These are phyloP conservation scores for Neckera pumila DNA, from an alignment of 225 moss, liverwort and hornwort species.

Conservation along the genomic window DNA sequence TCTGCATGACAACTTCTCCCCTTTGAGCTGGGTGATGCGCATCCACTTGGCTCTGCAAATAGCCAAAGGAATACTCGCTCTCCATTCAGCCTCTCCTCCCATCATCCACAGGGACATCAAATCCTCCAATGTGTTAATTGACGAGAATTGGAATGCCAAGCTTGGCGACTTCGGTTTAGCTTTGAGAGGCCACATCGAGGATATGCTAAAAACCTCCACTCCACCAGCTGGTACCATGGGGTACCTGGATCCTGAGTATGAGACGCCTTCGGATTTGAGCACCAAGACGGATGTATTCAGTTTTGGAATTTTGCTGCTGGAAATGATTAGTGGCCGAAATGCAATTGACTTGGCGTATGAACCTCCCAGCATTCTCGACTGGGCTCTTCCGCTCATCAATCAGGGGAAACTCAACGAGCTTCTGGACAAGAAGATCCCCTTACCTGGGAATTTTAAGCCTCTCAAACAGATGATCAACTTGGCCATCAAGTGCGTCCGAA, in stretches of 20 bases:
- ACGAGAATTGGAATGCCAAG: slow-evolving; percentile 58
- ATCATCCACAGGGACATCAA: slow-evolving; percentile 66
- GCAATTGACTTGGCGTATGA: slow-evolving; percentile 52
- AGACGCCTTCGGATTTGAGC: slow-evolving; percentile 47
- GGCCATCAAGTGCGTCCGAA: slow-evolving; percentile 49
- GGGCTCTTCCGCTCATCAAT: slow-evolving; percentile 59
- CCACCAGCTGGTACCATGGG: slow-evolving; percentile 66
- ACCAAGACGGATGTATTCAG: slow-evolving; percentile 66
- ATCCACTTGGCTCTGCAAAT: slow-evolving; percentile 44
- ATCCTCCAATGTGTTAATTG: slow-evolving; percentile 48
- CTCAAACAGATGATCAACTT: slow-evolving; percentile 41
- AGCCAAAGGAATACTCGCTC: slow-evolving; percentile 34
- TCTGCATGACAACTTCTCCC: slow-evolving; percentile 32
- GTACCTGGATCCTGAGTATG: slow-evolving; percentile 55
- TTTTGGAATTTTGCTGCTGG: slow-evolving; percentile 47
- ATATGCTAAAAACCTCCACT: slow-evolving; percentile 32
- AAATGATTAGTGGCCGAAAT: slow-evolving; percentile 49
- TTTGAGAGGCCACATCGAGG: slow-evolving; percentile 44
- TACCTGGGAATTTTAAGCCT: slow-evolving; percentile 27
- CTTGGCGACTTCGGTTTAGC: slow-evolving; percentile 62
- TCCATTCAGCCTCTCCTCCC: slow-evolving; percentile 50
- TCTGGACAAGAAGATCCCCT: slow-evolving; percentile 23
- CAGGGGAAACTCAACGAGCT: slow-evolving; percentile 25
- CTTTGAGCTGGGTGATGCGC: slow-evolving; percentile 48
- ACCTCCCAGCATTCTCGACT: slow-evolving; percentile 50